These are phyloP conservation scores for Acacia concinna DNA, from an alignment of 331 rosid species.

Conservation along the genomic window DNA sequence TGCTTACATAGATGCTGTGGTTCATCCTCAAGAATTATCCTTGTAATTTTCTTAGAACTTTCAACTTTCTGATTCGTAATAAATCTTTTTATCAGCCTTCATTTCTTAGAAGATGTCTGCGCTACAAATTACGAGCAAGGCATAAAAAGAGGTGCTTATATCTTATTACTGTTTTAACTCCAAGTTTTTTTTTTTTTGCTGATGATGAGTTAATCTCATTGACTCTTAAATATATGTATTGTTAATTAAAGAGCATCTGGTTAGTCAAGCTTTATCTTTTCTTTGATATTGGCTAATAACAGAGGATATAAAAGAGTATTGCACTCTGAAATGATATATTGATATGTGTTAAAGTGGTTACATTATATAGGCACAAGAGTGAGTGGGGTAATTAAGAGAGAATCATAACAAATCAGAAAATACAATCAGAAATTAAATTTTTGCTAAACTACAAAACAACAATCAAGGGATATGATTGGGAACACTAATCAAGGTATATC, in stretches of 20 bases:
- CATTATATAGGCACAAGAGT: too few relatives aligned
- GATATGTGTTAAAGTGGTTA: too few relatives aligned
- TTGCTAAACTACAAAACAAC: too few relatives aligned
- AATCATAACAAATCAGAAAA: too few relatives aligned
- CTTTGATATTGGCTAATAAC: not conserved
- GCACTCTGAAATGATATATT: too few relatives aligned
- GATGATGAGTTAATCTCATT: slow-evolving; percentile 1
- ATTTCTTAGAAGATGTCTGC: slow-evolving; percentile 79
- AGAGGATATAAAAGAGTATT: too few relatives aligned
- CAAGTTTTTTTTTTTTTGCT: not conserved
- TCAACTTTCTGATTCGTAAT: slow-evolving; percentile 16
- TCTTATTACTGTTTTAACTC: slow-evolving; percentile 5
- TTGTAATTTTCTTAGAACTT: not conserved
- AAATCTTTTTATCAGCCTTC: slow-evolving; percentile 53
- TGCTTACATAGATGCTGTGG: not conserved
- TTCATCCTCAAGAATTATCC: slow-evolving; percentile 1
- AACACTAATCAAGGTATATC: too few relatives aligned
- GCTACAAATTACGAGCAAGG: slow-evolving; percentile 75
- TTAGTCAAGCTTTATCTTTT: slow-evolving; percentile 20
- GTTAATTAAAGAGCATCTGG: not conserved
- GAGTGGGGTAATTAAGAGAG: too few relatives aligned
- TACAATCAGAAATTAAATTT: too few relatives aligned
- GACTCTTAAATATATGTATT: slow-evolving; percentile 1
- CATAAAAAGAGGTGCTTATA: slow-evolving; percentile 58
- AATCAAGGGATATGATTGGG: too few relatives aligned